A percentile compares a stretch with the other conserved stretches of the same genome.
phyloP scores from a whole-genome alignment of 2,329 filamentous ascomycete genomes.

The Claviceps humidiphila region DNA sequence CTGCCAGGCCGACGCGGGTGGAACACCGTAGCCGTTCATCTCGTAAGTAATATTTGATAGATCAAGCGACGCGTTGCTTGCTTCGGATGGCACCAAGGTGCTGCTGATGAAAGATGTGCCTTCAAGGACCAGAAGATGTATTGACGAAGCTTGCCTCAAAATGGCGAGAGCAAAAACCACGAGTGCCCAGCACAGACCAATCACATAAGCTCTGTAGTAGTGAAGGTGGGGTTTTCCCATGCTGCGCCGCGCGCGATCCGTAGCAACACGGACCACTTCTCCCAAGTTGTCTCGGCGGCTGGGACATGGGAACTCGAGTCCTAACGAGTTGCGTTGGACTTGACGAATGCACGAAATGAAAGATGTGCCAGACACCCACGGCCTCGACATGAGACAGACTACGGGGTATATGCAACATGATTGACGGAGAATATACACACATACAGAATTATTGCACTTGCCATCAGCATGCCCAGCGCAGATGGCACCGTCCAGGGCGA shows the following conservation, averaged over 20 bases:
- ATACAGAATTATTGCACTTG: neutral
- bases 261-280: neutral
- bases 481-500: neutral
- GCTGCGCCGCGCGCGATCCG: neutral
- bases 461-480: neutral
- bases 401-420: neutral
- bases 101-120: neutral
- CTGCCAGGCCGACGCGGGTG: constrained; percentile 52
- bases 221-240: neutral
- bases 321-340: neutral
- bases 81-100: neutral
- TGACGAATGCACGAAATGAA: neutral
- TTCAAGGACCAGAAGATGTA: neutral
- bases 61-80: neutral
- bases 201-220: neutral
- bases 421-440: constrained; percentile 10
- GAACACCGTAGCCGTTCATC: constrained; percentile 48
- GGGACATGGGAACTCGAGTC: neutral
- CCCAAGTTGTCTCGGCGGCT: neutral
- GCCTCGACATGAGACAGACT: neutral
- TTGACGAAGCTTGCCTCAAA: neutral
- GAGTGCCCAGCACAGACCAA: neutral
- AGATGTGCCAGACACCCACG: neutral
- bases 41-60: constrained; percentile 4
- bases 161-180: neutral